A percentile compares a stretch with the other conserved stretches of the same genome.
Evolutionary conservation across 2,329 filamentous ascomycete species (phyloP).

Genomic region (Epichloe aotearoae): DNA sequence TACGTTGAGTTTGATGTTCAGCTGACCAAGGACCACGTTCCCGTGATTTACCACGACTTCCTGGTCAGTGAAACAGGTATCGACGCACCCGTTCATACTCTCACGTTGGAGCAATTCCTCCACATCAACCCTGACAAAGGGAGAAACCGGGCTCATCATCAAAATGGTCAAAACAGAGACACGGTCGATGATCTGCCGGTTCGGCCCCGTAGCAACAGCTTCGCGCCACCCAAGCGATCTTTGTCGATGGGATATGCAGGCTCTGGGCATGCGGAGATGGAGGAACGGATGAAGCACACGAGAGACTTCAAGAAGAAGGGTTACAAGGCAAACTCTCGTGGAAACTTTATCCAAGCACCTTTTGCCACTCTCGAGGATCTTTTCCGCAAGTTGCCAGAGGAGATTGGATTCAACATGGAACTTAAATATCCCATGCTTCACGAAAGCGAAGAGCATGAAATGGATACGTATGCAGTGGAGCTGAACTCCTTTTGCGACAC

Average conservation of each 20-base stretch:
- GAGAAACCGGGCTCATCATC: conserved; percentile 1
- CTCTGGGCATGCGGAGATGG: conserved; percentile 27
- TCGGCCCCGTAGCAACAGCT: conserved; percentile 23
- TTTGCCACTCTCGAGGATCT: conserved; percentile 93
- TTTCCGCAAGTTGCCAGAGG: conserved; percentile 69
- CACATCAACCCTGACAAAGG: conserved; percentile 58
- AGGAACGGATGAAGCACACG: conserved; percentile 94
- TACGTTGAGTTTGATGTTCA: conserved; percentile 80
- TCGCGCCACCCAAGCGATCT: conserved; percentile 32
- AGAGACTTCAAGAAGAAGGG: conserved; percentile 89
- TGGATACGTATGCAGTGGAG: conserved; percentile 93
- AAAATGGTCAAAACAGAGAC: background rate
- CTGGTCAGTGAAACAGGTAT: conserved; percentile 95
- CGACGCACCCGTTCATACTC: conserved; percentile 86
- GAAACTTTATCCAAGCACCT: conserved; percentile 87
- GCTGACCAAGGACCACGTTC: conserved; percentile 95
- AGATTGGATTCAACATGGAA: conserved; percentile 94
- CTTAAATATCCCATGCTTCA: conserved; percentile 99
- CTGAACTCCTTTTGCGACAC: conserved; percentile 90
- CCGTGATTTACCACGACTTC: conserved; percentile 98
- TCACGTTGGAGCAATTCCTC: conserved; percentile 91
- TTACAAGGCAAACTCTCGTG: conserved; percentile 89
- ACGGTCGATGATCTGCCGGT: conserved; percentile 1
- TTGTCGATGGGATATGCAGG: conserved; percentile 41
- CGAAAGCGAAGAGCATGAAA: conserved; percentile 87